phyloP scores from a whole-genome alignment of 2,329 filamentous ascomycete species.

The Dryadomyces sulphureus region DNA sequence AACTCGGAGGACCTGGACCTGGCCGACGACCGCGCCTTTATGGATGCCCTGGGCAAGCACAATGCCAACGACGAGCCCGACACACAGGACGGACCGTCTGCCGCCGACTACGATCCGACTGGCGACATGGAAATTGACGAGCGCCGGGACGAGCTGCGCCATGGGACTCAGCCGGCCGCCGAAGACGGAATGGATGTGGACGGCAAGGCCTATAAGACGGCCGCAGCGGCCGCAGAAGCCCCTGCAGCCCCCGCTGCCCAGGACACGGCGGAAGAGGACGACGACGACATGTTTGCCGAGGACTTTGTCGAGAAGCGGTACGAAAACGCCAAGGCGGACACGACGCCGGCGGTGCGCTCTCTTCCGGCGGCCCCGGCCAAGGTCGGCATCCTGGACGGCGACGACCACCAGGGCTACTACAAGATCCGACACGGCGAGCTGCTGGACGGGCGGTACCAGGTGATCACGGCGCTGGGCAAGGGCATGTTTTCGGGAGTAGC shows the following conservation, averaged over 20 bases:
- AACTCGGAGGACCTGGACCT: conserved; percentile 40
- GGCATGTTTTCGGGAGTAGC: conserved; percentile 98
- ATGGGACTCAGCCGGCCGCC: conserved; percentile 31
- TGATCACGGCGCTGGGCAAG: conserved; percentile 75
- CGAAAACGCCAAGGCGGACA: conserved; percentile 31
- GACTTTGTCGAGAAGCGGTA: conserved; percentile 57
- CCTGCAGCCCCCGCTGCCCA: background rate
- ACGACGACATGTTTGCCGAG: conserved; percentile 79
- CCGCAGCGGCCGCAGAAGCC: background rate
- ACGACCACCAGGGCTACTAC: conserved; percentile 92
- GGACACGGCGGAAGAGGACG: background rate
- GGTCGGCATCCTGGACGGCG: conserved; percentile 76
- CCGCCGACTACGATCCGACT: conserved; percentile 82
- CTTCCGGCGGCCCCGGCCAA: conserved; percentile 19
- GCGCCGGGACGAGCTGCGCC: conserved; percentile 50
- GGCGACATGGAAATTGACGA: conserved; percentile 78
- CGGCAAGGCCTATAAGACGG: conserved; percentile 2
- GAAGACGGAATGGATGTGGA: conserved; percentile 9
- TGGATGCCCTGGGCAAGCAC: conserved; percentile 39
- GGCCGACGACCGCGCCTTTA: conserved; percentile 50
- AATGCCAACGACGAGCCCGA: conserved; percentile 12
- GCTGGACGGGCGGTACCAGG: conserved; percentile 75
- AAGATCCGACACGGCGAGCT: conserved; percentile 87
- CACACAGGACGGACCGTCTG: conserved; percentile 64
- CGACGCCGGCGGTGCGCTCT: conserved; percentile 13